These are phyloP conservation scores for Flaveria ramosissima DNA, from an alignment of 129 eudicot species.

Conservation along the genomic window DNA sequence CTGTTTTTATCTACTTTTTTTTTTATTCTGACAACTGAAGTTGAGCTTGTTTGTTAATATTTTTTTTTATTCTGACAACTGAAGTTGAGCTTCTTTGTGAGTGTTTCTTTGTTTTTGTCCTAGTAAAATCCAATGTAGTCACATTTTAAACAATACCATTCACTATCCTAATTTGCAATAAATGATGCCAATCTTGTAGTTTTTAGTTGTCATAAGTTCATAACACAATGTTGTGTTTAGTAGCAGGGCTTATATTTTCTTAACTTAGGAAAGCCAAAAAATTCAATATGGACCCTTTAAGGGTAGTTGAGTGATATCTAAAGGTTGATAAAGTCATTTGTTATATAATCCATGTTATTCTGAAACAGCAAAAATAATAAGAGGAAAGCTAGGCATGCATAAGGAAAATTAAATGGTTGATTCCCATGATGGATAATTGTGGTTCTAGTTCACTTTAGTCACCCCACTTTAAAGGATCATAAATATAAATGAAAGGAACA, in stretches of 20 bases:
- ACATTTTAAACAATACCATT: background rate
- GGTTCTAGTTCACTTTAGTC: background rate
- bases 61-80: too few relatives aligned
- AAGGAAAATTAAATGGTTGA: background rate
- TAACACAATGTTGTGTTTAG: background rate
- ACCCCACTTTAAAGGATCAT: background rate
- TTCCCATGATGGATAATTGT: background rate
- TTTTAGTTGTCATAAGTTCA: background rate
- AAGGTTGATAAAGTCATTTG: background rate
- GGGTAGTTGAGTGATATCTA: background rate
- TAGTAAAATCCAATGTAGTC: background rate
- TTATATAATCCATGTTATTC: background rate
- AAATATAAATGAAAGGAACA: background rate
- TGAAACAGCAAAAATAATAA: background rate
- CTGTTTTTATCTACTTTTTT: background rate
- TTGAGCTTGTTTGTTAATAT: too few relatives aligned
- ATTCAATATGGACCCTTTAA: background rate
- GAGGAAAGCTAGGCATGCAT: background rate
- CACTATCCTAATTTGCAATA: background rate
- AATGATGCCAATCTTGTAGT: background rate
- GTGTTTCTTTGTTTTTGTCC: background rate
- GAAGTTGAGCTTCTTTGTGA: background rate
- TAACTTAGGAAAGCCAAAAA: background rate
- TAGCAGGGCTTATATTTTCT: background rate
- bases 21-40: background rate